A percentile compares a stretch with the other conserved stretches of the same genome.
Conservation (phyloP, 116 monocot species). For the Cymodocea nodosa region DNA sequence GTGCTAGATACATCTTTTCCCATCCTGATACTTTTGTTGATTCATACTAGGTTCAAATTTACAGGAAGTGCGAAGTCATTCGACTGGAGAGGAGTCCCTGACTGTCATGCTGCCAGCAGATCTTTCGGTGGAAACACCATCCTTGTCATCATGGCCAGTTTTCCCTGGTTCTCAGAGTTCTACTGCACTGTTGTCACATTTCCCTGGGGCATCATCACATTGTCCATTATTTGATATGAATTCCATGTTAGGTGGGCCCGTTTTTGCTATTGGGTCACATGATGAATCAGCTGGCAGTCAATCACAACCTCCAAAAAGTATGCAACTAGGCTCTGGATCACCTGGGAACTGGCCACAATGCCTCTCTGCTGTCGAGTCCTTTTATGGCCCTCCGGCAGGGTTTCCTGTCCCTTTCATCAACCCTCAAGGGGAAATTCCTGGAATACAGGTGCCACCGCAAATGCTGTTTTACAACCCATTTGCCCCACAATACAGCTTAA, state of each 20-base stretch:
- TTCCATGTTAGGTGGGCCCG: conserved; percentile 50
- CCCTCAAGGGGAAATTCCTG: conserved; percentile 60
- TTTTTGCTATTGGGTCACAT: conserved; percentile 56
- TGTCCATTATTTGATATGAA: conserved; percentile 87
- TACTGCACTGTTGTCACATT: conserved; percentile 56
- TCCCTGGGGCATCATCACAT: conserved; percentile 53
- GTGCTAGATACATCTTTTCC: neutral
- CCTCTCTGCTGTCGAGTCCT: conserved; percentile 65
- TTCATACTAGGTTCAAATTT: neutral
- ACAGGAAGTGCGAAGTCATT: conserved; percentile 29
- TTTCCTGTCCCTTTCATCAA: conserved; percentile 74
- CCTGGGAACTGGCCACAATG: conserved; percentile 61
- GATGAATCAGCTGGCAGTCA: conserved; percentile 48
- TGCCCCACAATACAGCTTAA: conserved; percentile 82
- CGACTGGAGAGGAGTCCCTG: conserved; percentile 55
- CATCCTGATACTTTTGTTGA: neutral
- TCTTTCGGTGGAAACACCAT: conserved; percentile 78
- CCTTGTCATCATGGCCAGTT: conserved; percentile 61
- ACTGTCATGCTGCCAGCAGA: conserved; percentile 83
- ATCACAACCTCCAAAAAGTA: conserved; percentile 39
- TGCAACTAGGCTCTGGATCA: conserved; percentile 29
- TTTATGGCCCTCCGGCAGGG: conserved; percentile 68
- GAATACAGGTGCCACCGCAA: conserved; percentile 77
- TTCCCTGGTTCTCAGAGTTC: conserved; percentile 57
- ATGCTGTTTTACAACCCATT: conserved; percentile 99